A percentile compares a stretch with the other conserved stretches of the same genome.
Conservation (phyloP, 2,329 filamentous ascomycete species). For the Cytospora piceae region DNA sequence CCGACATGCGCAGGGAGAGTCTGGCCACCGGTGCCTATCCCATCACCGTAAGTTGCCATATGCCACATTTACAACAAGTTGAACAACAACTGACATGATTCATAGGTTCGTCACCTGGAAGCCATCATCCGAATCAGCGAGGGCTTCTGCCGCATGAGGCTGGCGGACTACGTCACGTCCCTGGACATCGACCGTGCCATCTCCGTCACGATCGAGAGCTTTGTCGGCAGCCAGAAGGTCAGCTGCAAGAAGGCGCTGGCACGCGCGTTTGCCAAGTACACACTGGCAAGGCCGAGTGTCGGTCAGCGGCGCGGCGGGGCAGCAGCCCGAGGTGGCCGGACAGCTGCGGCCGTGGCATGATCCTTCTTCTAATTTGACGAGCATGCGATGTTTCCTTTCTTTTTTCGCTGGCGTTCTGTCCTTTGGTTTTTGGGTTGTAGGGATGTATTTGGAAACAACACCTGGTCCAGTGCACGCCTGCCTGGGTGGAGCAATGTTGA, state of each 20-base stretch:
- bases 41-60: slow-evolving; percentile 76
- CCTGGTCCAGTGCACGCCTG: slow-evolving; percentile 8
- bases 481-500: slow-evolving; percentile 7
- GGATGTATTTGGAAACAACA: slow-evolving; percentile 13
- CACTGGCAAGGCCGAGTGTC: slow-evolving; percentile 53
- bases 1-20: slow-evolving; percentile 93
- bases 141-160: slow-evolving; percentile 93
- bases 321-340: slow-evolving; percentile 32
- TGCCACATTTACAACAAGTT: background rate
- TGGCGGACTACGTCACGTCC: slow-evolving; percentile 91
- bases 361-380: background rate
- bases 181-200: slow-evolving; percentile 97
- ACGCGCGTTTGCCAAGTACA: slow-evolving; percentile 95
- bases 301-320: slow-evolving; percentile 38
- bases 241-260: slow-evolving; percentile 96
- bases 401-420: slow-evolving; percentile 20
- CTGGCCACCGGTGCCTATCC: slow-evolving; percentile 95
- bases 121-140: slow-evolving; percentile 96
- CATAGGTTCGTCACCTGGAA: slow-evolving; percentile 91
- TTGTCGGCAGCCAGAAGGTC: slow-evolving; percentile 94
- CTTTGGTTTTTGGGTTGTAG: slow-evolving; percentile 4
- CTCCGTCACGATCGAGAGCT: slow-evolving; percentile 93
- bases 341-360: slow-evolving; percentile 29
- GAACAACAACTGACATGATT: slow-evolving; percentile 4
- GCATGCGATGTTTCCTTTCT: slow-evolving; percentile 10